A percentile compares a stretch with the other conserved stretches of the same genome.
These are phyloP conservation scores for Yarrowia galli DNA, from an alignment of 1,139 yeast species.

Conservation along the genomic window DNA sequence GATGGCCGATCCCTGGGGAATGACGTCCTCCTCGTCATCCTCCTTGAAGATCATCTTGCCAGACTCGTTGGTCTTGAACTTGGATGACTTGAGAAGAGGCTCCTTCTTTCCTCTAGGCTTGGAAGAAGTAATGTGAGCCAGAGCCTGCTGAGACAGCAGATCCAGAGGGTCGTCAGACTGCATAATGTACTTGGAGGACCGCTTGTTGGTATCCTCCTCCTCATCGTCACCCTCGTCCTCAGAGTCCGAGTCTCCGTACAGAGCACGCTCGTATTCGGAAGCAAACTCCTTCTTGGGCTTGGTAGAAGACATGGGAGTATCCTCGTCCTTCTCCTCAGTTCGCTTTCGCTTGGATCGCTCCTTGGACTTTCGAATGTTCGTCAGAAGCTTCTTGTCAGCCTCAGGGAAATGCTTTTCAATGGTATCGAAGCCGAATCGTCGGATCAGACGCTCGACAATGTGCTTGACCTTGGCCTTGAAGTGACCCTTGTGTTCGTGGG, in stretches of 20 bases:
- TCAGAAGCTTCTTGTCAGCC: slow-evolving; percentile 80
- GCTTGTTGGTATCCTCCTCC: slow-evolving; percentile 47
- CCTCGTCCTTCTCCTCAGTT: slow-evolving; percentile 46
- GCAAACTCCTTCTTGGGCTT: slow-evolving; percentile 56
- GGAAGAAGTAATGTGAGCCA: slow-evolving; percentile 87
- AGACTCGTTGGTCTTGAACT: slow-evolving; percentile 59
- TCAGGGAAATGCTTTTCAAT: slow-evolving; percentile 86
- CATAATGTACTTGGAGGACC: slow-evolving; percentile 65
- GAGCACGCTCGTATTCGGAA: slow-evolving; percentile 87
- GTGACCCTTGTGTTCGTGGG: slow-evolving; percentile 94
- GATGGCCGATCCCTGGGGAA: slow-evolving; percentile 67
- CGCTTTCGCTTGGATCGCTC: slow-evolving; percentile 80
- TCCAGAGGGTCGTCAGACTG: slow-evolving; percentile 88
- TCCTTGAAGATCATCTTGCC: slow-evolving; percentile 52
- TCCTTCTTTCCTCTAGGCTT: slow-evolving; percentile 62
- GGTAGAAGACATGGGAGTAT: slow-evolving; percentile 36
- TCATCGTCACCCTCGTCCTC: slow-evolving; percentile 54
- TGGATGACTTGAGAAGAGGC: slow-evolving; percentile 54
- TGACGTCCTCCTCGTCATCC: slow-evolving; percentile 56
- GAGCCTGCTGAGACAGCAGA: slow-evolving; percentile 81
- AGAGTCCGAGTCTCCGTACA: slow-evolving; percentile 55
- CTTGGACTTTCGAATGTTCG: slow-evolving; percentile 83
- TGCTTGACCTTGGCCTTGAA: slow-evolving; percentile 93
- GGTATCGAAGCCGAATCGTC: slow-evolving; percentile 85
- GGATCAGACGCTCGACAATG: slow-evolving; percentile 84